Percentiles rank a stretch among this genome's conserved stretches.
phyloP scores from a whole-genome alignment of 768 basidiomycete genomes.

The Boletus vermiculosoides region DNA sequence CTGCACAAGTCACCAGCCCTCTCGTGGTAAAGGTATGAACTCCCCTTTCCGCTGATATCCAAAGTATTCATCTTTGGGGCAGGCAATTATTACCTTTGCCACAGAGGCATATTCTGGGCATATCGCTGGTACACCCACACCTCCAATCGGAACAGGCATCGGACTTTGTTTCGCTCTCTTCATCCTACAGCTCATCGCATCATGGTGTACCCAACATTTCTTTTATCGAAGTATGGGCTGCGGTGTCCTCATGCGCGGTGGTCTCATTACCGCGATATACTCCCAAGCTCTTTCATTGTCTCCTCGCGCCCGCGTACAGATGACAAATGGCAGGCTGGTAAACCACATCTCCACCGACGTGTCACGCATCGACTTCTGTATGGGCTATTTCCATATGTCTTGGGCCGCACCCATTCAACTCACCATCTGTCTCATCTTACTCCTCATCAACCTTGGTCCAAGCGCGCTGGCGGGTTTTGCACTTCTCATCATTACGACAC shows the following conservation, averaged over 20 bases:
- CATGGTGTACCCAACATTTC: conserved; percentile 75
- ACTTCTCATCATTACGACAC: conserved; percentile 68
- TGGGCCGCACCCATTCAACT: conserved; percentile 81
- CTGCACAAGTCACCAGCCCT: conserved; percentile 70
- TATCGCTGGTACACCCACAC: conserved; percentile 35
- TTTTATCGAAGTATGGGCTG: conserved; percentile 73
- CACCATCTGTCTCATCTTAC: conserved; percentile 69
- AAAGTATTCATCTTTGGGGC: background rate
- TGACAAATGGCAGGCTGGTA: conserved; percentile 87
- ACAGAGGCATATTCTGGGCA: conserved; percentile 57
- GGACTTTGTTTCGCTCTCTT: conserved; percentile 74
- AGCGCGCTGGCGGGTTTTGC: conserved; percentile 55
- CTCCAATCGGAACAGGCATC: conserved; percentile 57
- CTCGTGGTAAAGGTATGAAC: conserved; percentile 72
- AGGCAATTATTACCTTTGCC: conserved; percentile 74
- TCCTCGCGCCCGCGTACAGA: conserved; percentile 71
- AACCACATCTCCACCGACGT: conserved; percentile 94
- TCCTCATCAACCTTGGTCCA: conserved; percentile 70
- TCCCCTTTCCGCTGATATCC: background rate
- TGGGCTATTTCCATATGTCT: conserved; percentile 76
- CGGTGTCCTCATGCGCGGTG: conserved; percentile 80
- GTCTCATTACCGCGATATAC: conserved; percentile 87
- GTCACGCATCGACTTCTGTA: conserved; percentile 87
- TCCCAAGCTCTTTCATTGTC: conserved; percentile 73
- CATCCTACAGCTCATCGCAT: conserved; percentile 61